A percentile compares a stretch with the other conserved stretches of the same genome.
phyloP scores from a whole-genome alignment of 768 basidiomycete genomes.

The Psilocybe azurescens region DNA sequence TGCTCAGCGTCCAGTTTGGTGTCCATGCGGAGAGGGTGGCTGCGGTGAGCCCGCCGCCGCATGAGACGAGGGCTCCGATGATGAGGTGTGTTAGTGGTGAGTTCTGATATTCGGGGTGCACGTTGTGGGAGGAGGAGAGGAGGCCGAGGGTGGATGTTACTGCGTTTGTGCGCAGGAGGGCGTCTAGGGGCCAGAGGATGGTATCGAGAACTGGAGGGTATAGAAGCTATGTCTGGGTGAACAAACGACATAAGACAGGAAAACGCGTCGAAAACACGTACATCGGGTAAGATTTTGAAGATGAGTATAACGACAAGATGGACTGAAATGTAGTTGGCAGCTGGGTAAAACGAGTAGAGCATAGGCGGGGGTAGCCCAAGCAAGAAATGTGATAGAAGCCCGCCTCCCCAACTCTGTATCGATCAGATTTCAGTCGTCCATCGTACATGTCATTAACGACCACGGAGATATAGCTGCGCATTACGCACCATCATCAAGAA shows the following conservation, averaged over 20 bases:
- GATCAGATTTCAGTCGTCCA: background rate
- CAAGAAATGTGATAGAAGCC: slow-evolving; percentile 45
- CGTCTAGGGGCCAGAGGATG: slow-evolving; percentile 54
- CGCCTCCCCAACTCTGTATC: slow-evolving; percentile 53
- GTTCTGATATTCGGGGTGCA: slow-evolving; percentile 38
- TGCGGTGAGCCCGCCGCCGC: slow-evolving; percentile 50
- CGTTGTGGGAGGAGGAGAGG: slow-evolving; percentile 33
- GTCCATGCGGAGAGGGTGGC: slow-evolving; percentile 50
- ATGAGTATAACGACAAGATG: slow-evolving; percentile 50
- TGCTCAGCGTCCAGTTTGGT: slow-evolving; percentile 48
- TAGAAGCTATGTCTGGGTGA: slow-evolving; percentile 28
- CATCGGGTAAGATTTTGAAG: slow-evolving; percentile 43
- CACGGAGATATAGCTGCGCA: background rate
- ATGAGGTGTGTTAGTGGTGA: slow-evolving; percentile 53
- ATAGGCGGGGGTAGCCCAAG: slow-evolving; percentile 51
- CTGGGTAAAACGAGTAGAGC: slow-evolving; percentile 49
- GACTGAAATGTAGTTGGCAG: slow-evolving; percentile 52
- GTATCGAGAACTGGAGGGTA: slow-evolving; percentile 44
- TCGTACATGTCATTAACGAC: background rate
- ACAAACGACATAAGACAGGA: slow-evolving; percentile 5
- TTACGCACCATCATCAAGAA: slow-evolving; percentile 50
- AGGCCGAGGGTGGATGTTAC: slow-evolving; percentile 41
- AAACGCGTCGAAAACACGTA: slow-evolving; percentile 25
- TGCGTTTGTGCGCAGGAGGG: slow-evolving; percentile 48
- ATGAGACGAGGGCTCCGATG: slow-evolving; percentile 50